Evolutionary conservation across 352 stramenopile species (phyloP), one percentile per base, ranked within the genome.

Genomic region (Phytophthora pisi): DNA sequence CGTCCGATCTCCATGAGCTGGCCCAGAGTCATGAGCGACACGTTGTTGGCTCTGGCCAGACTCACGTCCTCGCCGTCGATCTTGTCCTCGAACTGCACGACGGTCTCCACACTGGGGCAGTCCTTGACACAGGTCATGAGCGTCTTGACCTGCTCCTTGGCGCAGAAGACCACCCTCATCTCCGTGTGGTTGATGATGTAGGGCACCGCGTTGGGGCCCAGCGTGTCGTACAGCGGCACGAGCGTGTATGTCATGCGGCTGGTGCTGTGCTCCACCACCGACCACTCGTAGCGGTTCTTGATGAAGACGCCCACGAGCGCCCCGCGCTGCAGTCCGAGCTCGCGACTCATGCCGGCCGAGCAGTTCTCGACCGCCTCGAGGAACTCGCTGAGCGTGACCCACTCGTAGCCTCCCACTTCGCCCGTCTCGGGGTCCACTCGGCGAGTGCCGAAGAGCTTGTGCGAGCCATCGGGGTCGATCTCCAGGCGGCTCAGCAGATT

Each of bases 111-210:
- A 51, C 59, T 79, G 1, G 80, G 81, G 34, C 81, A 90, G 46
- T 88, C 49, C 36, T 82, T 60, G 34, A 90, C 73, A 40, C 73
- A 79, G 7, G 67, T 47, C 72, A 93, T 79, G 45, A 93, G 74
- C 52, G 77, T 86, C 53, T 81, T 73, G 63, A 88, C 72, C 73
- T 92, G 83, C 30, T 74, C 60, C 49, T 90, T 83, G 55, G 78
- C 84, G 51, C 82, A 92, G 66, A 93, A 89, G 36, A 93, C 46
- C 40, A 93, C 82, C 3, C 70, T 67, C 82, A 94, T 89, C 60
- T 91, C 74, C 4, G 88, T 91, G 51, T 95, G 84, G 70, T 90
- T 92, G 69, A 92, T 78, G 62, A 96, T 92, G 67, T 82, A 92
- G 43, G 82, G 82, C 52, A 96, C 79, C 11, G 83, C 83, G 4